Base-by-base conservation (phyloP, 106 monocot genomes). In the Iris macrosiphon region DNA sequence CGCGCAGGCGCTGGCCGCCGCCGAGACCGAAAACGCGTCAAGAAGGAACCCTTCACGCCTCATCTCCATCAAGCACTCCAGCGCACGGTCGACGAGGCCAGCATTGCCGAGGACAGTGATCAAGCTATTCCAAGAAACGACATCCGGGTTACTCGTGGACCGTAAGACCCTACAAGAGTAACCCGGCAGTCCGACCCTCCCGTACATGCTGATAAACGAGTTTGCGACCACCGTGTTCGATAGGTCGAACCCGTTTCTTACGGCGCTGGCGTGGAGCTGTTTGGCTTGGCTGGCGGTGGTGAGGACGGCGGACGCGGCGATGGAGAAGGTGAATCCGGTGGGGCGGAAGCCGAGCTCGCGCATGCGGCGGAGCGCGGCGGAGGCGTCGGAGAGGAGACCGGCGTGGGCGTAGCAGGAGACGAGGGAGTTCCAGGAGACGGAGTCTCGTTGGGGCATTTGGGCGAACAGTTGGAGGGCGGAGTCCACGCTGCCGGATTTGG, bases 121-220 rank as follows among this genome's bases (percentile, higher is more conserved):
- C 52, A 88, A 51, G 6, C 83, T 77, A 52, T 93, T 93, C 87
- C 93, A 93, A 27, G 93, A 88, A 38, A 93, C 55, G 25, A 74
- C 27, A 65, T 93, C 88, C 1, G 30, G 69, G 24, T 65, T 49
- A 31, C 50, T 60, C 80, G 80, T 80, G 2, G 44, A 43, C 21
- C 42, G 10, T 62, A 93, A 93, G 4, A 87, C 71, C 5, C 4
- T 10, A 19, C 8, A 49, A 22, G 93, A 77, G 67, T 81, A 64
- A 1, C 52, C 55, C 7, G 49, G 20, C 17, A 77, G 58, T 20
- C 78, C 77, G 17, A 77, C 49, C 28, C 55, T 79, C 32, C 80
- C 80, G 70, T 93, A 93, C 77, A 78, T 87, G 41, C 72, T 60
- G 29, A 93, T 69, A 32, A 93, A 59, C 1, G 93, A 78, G 60